A percentile compares a stretch with the other conserved stretches of the same genome.
These are phyloP conservation scores for Blastomyces silverae DNA, from an alignment of 2,329 filamentous ascomycete species.

Conservation along the genomic window DNA sequence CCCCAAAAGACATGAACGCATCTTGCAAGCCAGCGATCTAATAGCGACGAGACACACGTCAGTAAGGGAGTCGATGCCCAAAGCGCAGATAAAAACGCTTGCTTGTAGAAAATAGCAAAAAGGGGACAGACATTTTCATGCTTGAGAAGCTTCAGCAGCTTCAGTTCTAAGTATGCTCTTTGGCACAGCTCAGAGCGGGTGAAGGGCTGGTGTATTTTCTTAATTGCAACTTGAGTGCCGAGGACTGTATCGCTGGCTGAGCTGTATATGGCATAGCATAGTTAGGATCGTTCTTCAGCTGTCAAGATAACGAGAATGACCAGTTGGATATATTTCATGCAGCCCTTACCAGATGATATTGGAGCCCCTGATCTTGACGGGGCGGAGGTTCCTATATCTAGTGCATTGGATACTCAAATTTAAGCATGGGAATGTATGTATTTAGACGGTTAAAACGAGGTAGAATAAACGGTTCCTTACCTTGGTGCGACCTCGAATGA, in stretches of 20 bases:
- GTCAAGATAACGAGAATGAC: not conserved
- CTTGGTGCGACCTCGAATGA: constrained; percentile 1
- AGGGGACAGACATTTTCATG: constrained; percentile 5
- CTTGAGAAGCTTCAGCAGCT: not conserved
- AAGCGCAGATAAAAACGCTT: not conserved
- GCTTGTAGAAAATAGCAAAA: not conserved
- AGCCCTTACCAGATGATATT: not conserved
- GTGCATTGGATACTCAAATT: not conserved
- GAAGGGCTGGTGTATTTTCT: constrained; percentile 6
- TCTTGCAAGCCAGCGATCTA: constrained; percentile 5
- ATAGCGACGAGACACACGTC: not conserved
- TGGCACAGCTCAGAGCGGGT: not conserved
- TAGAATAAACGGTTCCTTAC: not conserved
- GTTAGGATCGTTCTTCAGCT: not conserved
- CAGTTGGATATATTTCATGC: not conserved
- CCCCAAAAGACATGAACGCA: constrained; percentile 2
- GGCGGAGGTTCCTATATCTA: not conserved
- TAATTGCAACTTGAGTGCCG: constrained; percentile 1
- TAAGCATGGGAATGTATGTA: not conserved
- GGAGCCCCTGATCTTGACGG: not conserved
- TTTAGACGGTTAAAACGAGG: not conserved
- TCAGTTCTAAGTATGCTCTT: constrained; percentile 6
- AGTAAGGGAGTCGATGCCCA: not conserved
- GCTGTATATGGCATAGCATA: not conserved
- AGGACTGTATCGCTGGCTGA: not conserved